A percentile compares a stretch with the other conserved stretches of the same genome.
Evolutionary conservation across 2,329 filamentous ascomycete species (phyloP).

Genomic region (Gaeumannomyces tritici): DNA sequence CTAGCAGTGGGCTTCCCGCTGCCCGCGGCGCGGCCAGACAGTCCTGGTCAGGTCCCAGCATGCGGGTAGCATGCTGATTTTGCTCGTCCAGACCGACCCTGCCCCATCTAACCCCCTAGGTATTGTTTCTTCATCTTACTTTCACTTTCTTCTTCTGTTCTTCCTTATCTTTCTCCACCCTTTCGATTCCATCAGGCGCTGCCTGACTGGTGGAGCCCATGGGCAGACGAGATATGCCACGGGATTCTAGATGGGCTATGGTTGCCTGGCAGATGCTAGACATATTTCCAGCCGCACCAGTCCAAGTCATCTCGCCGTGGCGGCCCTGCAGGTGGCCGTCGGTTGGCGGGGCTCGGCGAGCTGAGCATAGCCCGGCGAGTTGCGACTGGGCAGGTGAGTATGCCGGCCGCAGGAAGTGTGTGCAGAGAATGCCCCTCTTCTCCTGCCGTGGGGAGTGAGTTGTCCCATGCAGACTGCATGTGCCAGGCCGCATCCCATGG

Average conservation of each 20-base stretch:
- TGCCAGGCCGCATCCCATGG: neutral
- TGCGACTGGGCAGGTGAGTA: neutral
- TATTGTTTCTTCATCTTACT: neutral
- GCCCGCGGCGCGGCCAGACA: neutral
- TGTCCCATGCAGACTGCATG: neutral
- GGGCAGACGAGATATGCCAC: too few relatives aligned
- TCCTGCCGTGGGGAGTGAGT: neutral
- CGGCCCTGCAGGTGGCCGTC: neutral
- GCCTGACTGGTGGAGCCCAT: too few relatives aligned
- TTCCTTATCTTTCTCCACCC: neutral
- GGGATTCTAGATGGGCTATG: neutral
- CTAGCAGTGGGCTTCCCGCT: neutral
- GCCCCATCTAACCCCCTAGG: neutral
- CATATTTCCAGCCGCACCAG: neutral
- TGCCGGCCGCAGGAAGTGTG: neutral
- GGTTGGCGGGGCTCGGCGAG: neutral
- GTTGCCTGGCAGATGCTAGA: neutral
- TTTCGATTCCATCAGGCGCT: too few relatives aligned
- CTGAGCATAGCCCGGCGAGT: neutral
- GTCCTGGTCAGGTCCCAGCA: neutral
- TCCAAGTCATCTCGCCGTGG: too few relatives aligned
- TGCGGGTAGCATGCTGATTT: neutral
- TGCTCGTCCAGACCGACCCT: neutral
- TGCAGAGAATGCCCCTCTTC: neutral
- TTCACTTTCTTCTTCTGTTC: neutral